These are phyloP conservation scores for Arthroderma uncinatum DNA, from an alignment of 2,329 filamentous ascomycete species.

Conservation along the genomic window DNA sequence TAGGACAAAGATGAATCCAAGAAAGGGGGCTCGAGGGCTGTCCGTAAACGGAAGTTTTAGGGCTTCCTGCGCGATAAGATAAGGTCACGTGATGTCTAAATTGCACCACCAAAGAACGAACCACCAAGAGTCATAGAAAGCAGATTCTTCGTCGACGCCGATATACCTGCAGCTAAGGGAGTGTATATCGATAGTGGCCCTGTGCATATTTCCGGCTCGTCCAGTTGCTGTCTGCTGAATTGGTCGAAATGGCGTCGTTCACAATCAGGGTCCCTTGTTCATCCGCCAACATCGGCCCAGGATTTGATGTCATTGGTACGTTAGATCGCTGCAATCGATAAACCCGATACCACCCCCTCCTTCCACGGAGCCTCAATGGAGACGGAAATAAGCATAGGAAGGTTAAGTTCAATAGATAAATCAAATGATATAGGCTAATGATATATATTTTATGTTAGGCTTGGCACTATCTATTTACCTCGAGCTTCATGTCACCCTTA, in stretches of 20 bases:
- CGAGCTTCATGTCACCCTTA: constrained; percentile 71
- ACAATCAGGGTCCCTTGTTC: constrained; percentile 78
- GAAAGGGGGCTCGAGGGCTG: background rate
- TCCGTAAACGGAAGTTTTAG: background rate
- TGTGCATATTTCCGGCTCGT: background rate
- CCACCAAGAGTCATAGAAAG: background rate
- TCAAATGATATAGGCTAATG: background rate
- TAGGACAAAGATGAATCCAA: background rate
- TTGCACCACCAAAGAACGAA: background rate
- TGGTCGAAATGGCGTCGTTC: constrained; percentile 31
- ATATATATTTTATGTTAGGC: constrained; percentile 35
- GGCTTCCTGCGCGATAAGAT: background rate
- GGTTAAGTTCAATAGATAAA: background rate
- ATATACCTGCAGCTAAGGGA: background rate
- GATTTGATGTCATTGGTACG: constrained; percentile 77
- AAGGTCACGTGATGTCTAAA: background rate
- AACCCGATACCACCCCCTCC: too few relatives aligned
- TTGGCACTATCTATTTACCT: constrained; percentile 90
- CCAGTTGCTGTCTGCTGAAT: background rate
- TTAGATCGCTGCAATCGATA: background rate
- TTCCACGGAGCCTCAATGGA: background rate
- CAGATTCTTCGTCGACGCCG: background rate
- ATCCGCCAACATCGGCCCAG: constrained; percentile 93
- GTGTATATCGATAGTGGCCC: background rate
- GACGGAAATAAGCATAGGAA: background rate